These are phyloP conservation scores for Xylaria acuta DNA, from an alignment of 495 filamentous ascomycete genomes.

Conservation along the genomic window DNA sequence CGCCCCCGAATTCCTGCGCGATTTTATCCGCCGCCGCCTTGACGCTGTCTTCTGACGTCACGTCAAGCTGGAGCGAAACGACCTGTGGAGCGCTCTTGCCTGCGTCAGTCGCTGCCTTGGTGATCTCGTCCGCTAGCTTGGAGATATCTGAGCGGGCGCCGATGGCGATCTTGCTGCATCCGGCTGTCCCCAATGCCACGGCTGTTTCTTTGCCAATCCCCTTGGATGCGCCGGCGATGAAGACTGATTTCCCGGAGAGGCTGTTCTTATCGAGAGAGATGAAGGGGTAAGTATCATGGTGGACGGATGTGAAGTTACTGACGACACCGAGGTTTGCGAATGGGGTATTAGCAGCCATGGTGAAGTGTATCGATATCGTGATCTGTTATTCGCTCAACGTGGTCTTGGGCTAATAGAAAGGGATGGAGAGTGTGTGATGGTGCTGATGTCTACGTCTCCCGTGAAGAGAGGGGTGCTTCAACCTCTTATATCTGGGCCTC, in stretches of 20 bases:
- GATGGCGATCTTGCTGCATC: conserved; percentile 49
- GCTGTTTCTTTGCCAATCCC: conserved; percentile 62
- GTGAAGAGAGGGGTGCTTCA: not conserved
- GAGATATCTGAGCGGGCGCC: conserved; percentile 51
- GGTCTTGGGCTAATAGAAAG: not conserved
- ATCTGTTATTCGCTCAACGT: not conserved
- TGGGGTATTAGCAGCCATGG: conserved; percentile 26
- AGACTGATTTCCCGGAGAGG: conserved; percentile 59
- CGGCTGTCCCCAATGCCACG: conserved; percentile 52
- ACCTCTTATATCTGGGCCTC: not conserved
- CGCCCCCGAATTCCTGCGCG: conserved; percentile 40
- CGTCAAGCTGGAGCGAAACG: conserved; percentile 48
- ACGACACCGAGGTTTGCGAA: conserved; percentile 24
- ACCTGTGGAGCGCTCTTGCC: conserved; percentile 48
- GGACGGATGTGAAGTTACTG: conserved; percentile 30
- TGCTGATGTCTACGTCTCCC: not conserved
- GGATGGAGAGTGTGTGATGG: not conserved
- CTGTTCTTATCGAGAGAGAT: conserved; percentile 44
- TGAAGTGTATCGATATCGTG: not conserved
- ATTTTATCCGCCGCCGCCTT: conserved; percentile 41
- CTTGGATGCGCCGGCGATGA: conserved; percentile 63
- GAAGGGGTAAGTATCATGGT: conserved; percentile 48
- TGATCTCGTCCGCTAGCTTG: conserved; percentile 40
- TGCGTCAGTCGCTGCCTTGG: conserved; percentile 40
- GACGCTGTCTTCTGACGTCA: conserved; percentile 47